Conservation (phyloP, 2,329 filamentous ascomycete species). For the Ramularia collo-cygni region DNA sequence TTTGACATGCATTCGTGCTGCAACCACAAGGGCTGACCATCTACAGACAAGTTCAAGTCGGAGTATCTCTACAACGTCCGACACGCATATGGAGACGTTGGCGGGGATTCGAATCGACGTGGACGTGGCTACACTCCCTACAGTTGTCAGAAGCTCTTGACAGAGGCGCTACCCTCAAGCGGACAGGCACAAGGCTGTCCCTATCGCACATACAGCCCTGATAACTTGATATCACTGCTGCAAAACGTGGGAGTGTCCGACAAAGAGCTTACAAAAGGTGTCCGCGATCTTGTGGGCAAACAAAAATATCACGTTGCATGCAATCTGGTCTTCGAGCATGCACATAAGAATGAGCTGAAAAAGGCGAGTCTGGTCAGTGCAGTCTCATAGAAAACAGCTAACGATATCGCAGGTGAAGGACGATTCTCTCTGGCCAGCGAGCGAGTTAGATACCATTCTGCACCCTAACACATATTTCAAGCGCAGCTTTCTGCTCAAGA, state of each 20-base stretch:
- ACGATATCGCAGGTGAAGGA: constrained; percentile 36
- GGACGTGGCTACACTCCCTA: constrained; percentile 84
- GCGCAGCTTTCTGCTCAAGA: constrained; percentile 81
- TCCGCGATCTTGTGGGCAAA: constrained; percentile 82
- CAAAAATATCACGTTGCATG: constrained; percentile 92
- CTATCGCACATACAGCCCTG: constrained; percentile 82
- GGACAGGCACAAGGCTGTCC: constrained; percentile 91
- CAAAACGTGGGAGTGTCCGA: constrained; percentile 76
- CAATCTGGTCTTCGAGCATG: constrained; percentile 86
- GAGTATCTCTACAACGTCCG: constrained; percentile 96
- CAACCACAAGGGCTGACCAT: constrained; percentile 5
- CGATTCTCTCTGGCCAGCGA: constrained; percentile 44
- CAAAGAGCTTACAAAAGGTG: constrained; percentile 66
- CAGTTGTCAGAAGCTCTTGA: constrained; percentile 91
- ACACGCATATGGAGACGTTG: constrained; percentile 92
- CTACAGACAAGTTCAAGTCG: constrained; percentile 80
- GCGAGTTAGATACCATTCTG: constrained; percentile 86
- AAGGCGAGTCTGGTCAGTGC: constrained; percentile 28
- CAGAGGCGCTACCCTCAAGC: constrained; percentile 75
- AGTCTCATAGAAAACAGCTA: constrained; percentile 2
- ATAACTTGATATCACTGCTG: constrained; percentile 73
- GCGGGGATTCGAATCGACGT: constrained; percentile 80
- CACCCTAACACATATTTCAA: constrained; percentile 99
- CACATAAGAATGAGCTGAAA: constrained; percentile 59
- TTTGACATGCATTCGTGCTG: not conserved